A percentile compares a stretch with the other conserved stretches of the same genome.
phyloP scores from a whole-genome alignment of 768 basidiomycete genomes.

The Boletus subparvulus region DNA sequence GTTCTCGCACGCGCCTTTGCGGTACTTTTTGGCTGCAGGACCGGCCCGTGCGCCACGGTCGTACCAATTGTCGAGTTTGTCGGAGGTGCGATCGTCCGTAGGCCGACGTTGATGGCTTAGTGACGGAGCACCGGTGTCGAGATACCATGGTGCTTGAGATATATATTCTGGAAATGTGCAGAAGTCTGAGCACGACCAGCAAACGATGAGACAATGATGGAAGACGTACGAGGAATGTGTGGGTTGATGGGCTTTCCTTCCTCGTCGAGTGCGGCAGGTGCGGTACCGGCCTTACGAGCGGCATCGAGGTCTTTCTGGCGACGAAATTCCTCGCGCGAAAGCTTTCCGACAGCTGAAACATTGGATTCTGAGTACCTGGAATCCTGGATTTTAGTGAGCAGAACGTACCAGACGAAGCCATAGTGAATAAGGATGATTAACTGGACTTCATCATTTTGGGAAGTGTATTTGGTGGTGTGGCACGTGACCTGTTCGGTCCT shows the following conservation, averaged over 20 bases:
- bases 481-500: constrained; percentile 3
- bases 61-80: constrained; percentile 88
- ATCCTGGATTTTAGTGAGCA: neutral
- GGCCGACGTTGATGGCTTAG: constrained; percentile 91
- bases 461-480: neutral
- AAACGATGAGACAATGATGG: neutral
- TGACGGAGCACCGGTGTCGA: constrained; percentile 91
- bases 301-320: constrained; percentile 97
- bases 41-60: constrained; percentile 82
- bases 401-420: constrained; percentile 30
- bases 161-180: constrained; percentile 73
- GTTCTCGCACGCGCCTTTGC: constrained; percentile 98
- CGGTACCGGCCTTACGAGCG: constrained; percentile 97
- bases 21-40: constrained; percentile 93
- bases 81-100: constrained; percentile 51
- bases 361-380: neutral
- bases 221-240: constrained; percentile 90
- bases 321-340: constrained; percentile 92
- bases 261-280: constrained; percentile 92
- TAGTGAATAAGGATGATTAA: constrained; percentile 3
- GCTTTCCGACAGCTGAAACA: constrained; percentile 61
- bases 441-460: neutral
- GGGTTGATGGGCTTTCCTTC: constrained; percentile 97
- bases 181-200: neutral
- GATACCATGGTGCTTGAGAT: constrained; percentile 98